phyloP scores from a whole-genome alignment of 1,284 basidiomycete species.

The Boletus semigastroideus region DNA sequence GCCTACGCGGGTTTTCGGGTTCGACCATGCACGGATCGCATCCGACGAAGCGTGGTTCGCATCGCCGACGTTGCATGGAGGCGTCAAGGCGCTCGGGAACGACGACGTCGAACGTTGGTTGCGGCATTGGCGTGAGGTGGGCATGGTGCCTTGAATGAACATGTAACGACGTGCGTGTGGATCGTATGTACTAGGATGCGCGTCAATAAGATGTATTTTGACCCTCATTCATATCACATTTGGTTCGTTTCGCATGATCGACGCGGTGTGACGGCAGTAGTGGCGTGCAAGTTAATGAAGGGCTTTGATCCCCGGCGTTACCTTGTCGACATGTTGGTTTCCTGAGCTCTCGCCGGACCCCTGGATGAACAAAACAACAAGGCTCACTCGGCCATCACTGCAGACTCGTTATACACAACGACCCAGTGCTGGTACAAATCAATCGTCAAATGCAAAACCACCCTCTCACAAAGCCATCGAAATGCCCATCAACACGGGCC shows the following conservation, averaged over 20 bases:
- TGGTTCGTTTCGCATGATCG: not conserved
- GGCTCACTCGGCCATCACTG: no score
- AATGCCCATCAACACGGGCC: conserved; percentile 54
- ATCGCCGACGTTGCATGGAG: not conserved
- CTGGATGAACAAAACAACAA: no score
- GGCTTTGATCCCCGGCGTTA: not conserved
- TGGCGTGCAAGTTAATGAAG: not conserved
- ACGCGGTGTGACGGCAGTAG: not conserved
- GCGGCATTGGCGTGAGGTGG: conserved; percentile 11
- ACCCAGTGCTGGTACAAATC: conserved; percentile 1
- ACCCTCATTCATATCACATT: not conserved
- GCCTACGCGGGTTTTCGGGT: conserved; percentile 4
- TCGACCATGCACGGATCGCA: not conserved
- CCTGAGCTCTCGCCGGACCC: no score
- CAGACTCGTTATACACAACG: no score
- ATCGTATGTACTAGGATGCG: not conserved
- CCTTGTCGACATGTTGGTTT: not conserved
- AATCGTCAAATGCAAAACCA: not conserved
- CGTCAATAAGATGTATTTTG: not conserved
- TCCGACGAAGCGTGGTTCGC: conserved; percentile 1
- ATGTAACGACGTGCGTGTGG: not conserved
- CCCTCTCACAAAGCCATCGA: conserved; percentile 24
- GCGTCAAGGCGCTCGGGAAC: not conserved
- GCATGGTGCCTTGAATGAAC: not conserved
- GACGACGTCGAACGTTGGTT: conserved; percentile 11